Conservation (phyloP, 1,284 basidiomycete species). For the Rhodotorula sp. region DNA sequence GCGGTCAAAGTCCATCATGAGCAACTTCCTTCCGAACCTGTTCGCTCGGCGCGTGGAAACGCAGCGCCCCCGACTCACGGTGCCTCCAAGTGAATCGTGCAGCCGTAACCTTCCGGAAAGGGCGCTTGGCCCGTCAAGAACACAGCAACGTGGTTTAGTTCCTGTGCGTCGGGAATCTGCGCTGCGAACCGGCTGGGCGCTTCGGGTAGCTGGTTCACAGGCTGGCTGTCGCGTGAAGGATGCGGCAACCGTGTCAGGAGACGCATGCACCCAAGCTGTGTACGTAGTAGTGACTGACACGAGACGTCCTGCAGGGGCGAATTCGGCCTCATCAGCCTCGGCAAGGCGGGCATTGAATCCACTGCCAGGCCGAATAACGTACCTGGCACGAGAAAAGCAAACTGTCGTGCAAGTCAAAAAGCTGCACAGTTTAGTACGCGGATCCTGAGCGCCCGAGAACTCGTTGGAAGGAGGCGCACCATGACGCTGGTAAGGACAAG, state of each 20-base stretch:
- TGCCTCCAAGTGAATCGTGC: constrained; percentile 85
- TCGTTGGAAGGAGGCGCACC: background rate
- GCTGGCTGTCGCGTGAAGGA: constrained; percentile 11
- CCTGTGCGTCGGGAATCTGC: constrained; percentile 69
- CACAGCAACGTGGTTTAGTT: constrained; percentile 85
- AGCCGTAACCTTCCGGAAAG: constrained; percentile 85
- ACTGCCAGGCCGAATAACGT: background rate
- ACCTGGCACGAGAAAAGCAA: constrained; percentile 31
- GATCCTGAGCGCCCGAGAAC: background rate
- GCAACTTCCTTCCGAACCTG: background rate
- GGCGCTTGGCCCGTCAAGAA: constrained; percentile 82
- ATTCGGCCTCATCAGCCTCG: too few relatives aligned
- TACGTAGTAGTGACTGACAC: constrained; percentile 4
- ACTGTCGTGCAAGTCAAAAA: background rate
- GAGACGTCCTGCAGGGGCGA: constrained; percentile 10
- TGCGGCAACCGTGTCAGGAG: background rate
- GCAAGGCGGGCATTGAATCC: background rate
- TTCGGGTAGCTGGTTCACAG: constrained; percentile 23
- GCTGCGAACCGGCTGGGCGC: constrained; percentile 60
- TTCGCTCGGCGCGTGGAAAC: background rate
- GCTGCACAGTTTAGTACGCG: background rate
- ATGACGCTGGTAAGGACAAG: background rate
- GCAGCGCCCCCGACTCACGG: constrained; percentile 51
- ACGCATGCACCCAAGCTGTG: too few relatives aligned
- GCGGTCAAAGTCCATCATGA: too few relatives aligned